A percentile compares a stretch with the other conserved stretches of the same genome.
Evolutionary conservation across 805 yeast genomes (phyloP).

Genomic region (Candida succiphila): DNA sequence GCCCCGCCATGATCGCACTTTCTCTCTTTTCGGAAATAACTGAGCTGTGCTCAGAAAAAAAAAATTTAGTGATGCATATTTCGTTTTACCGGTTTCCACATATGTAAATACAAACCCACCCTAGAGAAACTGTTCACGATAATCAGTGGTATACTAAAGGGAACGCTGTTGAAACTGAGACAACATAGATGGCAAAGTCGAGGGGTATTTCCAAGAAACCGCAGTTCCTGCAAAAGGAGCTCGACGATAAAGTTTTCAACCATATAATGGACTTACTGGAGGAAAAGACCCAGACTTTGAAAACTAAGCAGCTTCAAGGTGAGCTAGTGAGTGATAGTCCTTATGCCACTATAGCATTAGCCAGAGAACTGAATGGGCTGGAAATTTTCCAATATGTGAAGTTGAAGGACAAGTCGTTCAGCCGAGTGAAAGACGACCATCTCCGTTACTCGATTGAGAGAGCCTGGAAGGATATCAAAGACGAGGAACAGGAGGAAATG

Average conservation of each 20-base stretch:
- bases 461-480: slow-evolving; percentile 42
- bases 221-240: slow-evolving; percentile 19
- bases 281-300: slow-evolving; percentile 41
- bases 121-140: too few species aligned
- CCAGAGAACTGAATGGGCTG: slow-evolving; percentile 40
- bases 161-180: too few species aligned
- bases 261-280: slow-evolving; percentile 49
- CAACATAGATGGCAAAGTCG: slow-evolving; percentile 12
- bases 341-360: slow-evolving; percentile 38
- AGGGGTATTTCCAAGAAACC: slow-evolving; percentile 8
- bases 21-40: neutral
- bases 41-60: neutral
- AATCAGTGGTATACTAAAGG: too few species aligned
- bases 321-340: slow-evolving; percentile 21
- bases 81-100: too few species aligned
- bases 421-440: slow-evolving; percentile 56
- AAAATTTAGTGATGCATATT: too few species aligned
- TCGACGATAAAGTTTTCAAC: slow-evolving; percentile 50
- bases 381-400: slow-evolving; percentile 55
- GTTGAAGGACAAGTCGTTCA: slow-evolving; percentile 53
- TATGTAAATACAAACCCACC: too few species aligned
- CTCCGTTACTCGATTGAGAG: slow-evolving; percentile 57
- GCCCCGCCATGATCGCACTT: too few species aligned
- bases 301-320: slow-evolving; percentile 20
- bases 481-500: slow-evolving; percentile 55